phyloP scores from a whole-genome alignment of 2,329 filamentous ascomycete species.

The Zymoseptoria passerinii region DNA sequence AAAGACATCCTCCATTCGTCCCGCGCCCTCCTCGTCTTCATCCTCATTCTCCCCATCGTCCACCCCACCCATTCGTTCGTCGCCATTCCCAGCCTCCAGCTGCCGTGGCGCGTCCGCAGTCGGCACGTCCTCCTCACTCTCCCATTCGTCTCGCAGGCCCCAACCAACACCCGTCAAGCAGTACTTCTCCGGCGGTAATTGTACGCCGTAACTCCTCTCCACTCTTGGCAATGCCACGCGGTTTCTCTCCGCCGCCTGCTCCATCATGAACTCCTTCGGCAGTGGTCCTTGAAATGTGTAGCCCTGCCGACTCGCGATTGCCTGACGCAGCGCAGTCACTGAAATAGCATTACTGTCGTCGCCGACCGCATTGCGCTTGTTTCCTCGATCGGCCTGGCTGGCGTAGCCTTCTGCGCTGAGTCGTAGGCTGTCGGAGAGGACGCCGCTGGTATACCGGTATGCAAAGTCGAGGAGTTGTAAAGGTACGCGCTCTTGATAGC shows the following conservation, averaged over 20 bases:
- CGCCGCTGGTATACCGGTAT: conserved; percentile 67
- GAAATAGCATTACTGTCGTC: conserved; percentile 48
- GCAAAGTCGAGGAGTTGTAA: conserved; percentile 78
- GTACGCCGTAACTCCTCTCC: conserved; percentile 49
- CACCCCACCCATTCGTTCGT: conserved; percentile 36
- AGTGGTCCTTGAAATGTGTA: conserved; percentile 59
- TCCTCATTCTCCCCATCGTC: conserved; percentile 29
- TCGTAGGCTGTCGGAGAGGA: conserved; percentile 64
- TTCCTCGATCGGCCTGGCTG: conserved; percentile 19
- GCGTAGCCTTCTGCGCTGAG: conserved; percentile 61
- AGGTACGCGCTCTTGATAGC: conserved; percentile 75
- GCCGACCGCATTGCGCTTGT: conserved; percentile 22
- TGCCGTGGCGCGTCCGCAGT: conserved; percentile 45
- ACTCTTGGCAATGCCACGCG: conserved; percentile 53
- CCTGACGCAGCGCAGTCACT: conserved; percentile 61
- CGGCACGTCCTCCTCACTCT: conserved; percentile 42
- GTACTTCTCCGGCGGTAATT: conserved; percentile 55
- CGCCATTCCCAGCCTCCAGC: conserved; percentile 33
- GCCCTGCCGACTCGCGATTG: conserved; percentile 58
- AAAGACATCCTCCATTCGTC: conserved; percentile 39
- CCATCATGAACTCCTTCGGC: conserved; percentile 68
- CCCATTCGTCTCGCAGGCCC: conserved; percentile 51
- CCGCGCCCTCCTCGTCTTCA: conserved; percentile 30
- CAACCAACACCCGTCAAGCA: conserved; percentile 50
- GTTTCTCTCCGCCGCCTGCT: conserved; percentile 65